A percentile compares a stretch with the other conserved stretches of the same genome.
These are phyloP conservation scores for Colletotrichum tanaceti DNA, from an alignment of 2,329 filamentous ascomycete species.

Conservation along the genomic window DNA sequence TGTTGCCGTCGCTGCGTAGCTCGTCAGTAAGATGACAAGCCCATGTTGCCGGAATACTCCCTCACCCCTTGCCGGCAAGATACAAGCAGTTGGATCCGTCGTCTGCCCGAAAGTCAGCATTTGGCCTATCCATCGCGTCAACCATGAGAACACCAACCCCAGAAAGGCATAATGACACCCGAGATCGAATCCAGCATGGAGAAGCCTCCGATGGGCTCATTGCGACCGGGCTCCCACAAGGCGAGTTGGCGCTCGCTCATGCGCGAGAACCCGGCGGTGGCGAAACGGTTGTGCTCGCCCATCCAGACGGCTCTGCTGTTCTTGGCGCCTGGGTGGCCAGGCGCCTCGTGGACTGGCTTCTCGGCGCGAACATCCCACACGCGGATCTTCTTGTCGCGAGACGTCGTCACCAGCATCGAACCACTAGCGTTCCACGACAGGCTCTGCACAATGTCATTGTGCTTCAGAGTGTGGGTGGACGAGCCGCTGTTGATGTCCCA, in stretches of 20 bases:
- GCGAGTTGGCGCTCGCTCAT: conserved; percentile 98
- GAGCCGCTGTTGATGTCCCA: conserved; percentile 91
- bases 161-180: conserved; percentile 99
- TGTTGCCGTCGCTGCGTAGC: conserved; percentile 87
- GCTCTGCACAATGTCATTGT: conserved; percentile 93
- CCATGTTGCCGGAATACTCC: conserved; percentile 50
- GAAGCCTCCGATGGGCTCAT: conserved; percentile 91
- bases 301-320: conserved; percentile 98
- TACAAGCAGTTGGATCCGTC: conserved; percentile 96
- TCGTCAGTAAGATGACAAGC: conserved; percentile 40
- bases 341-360: conserved; percentile 83
- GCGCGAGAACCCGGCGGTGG: conserved; percentile 95
- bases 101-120: conserved; percentile 60
- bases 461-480: conserved; percentile 79
- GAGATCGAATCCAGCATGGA: conserved; percentile 93
- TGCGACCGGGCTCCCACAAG: conserved; percentile 90
- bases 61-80: conserved; percentile 92
- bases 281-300: conserved; percentile 95
- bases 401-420: conserved; percentile 88
- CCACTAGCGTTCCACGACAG: conserved; percentile 95
- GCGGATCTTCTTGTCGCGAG: conserved; percentile 96
- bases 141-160: conserved; percentile 67
- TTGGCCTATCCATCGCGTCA: neutral
- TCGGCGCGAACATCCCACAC: conserved; percentile 98
- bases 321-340: conserved; percentile 93